phyloP scores from a whole-genome alignment of 306 rosid genomes.

The Casuarina cunninghamiana region DNA sequence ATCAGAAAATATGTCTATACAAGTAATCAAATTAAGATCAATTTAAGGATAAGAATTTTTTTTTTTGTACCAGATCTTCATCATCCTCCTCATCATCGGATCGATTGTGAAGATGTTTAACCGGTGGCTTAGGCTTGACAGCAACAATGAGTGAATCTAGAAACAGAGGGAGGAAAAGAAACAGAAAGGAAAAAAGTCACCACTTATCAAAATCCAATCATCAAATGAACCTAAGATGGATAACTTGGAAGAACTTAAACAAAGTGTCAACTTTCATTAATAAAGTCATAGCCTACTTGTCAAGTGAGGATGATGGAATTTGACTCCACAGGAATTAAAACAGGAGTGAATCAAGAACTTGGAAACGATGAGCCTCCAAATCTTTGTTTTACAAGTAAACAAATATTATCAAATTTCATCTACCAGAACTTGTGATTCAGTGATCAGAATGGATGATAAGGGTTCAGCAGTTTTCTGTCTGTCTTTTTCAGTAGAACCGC shows the following conservation, averaged over 20 bases:
- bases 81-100: conserved; percentile 68
- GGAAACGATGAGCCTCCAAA: background rate
- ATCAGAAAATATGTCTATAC: background rate
- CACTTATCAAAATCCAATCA: background rate
- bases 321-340: background rate
- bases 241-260: background rate
- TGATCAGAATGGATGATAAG: background rate
- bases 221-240: background rate
- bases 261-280: background rate
- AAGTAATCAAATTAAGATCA: conserved; percentile 2
- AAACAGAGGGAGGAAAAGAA: conserved; percentile 17
- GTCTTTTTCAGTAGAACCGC: background rate
- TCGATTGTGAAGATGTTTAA: conserved; percentile 46
- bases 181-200: background rate
- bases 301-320: background rate
- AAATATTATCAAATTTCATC: background rate
- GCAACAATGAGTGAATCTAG: conserved; percentile 81
- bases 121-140: conserved; percentile 91
- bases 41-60: conserved; percentile 19
- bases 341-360: background rate
- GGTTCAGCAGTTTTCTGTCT: background rate
- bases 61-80: conserved; percentile 73
- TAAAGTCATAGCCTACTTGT: background rate
- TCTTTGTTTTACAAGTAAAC: background rate
- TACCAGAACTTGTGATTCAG: background rate